Base-by-base conservation (phyloP, 352 stramenopile species). In the Phytophthora pinifolia region DNA sequence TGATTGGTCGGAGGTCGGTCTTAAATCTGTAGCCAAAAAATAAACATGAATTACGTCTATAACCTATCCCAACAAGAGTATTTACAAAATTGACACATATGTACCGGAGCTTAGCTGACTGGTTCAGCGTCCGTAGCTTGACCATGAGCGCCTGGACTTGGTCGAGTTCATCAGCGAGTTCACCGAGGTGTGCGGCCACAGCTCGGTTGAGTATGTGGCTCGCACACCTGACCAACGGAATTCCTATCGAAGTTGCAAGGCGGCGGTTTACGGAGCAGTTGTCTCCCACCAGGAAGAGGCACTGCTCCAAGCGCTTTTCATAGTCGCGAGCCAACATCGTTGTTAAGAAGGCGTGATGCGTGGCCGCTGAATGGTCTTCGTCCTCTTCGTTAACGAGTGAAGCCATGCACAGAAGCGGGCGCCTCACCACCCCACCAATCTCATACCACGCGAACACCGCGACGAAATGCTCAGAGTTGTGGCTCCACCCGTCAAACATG, bases 381-480 rank as follows among this genome's bases (percentile, higher is more conserved):
- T 31, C 18, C 12, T 45, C 17, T 2, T 48, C 25, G 15, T 58
- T 44, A 0, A 54, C 13, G 1, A 46, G 47, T 4, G 47, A 27
- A 4, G 46, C 13, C 37, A 56, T 56, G 37, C 48, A 18, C 4
- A 44, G 49, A 2, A 57, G 18, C 9, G 18, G 13, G 5, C 9
- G 18, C 31, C 22, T 33, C 9, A 7, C 15, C n/a, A 37, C 49
- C 1, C 18, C 20, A 30, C 22, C 14, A 10, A 58, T 31, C 15
- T 46, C 42, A 17, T 42, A 54, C 14, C 33, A 47, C 15, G 25
- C n/a, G 10, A 59, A 59, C 6, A 59, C 43, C 8, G 52, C 52
- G 9, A 59, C 25, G 34, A 38, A 53, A 27, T 53, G n/a, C 32
- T 53, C 41, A 7, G 27, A 60, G 4, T n/a, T 27, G 25, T 60